Conservation (phyloP, 2,329 filamentous ascomycete species). For the Periglandula ipomoeae region DNA sequence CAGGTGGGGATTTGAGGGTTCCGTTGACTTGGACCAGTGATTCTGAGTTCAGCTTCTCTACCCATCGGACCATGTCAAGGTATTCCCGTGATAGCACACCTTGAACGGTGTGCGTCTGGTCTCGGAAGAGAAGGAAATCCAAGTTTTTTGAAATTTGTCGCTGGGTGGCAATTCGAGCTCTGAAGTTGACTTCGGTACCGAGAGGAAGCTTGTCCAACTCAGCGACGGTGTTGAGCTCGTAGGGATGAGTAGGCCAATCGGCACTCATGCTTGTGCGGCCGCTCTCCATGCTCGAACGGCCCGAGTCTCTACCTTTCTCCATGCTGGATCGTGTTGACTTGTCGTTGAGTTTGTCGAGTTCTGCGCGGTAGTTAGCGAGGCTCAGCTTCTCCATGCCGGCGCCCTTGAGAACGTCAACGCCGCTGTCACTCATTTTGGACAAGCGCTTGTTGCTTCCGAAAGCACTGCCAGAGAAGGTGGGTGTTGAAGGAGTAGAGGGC, state of each 20-base stretch:
- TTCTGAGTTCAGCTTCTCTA: conserved; percentile 71
- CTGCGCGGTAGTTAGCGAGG: conserved; percentile 13
- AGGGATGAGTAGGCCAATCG: conserved; percentile 30
- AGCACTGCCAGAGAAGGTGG: conserved; percentile 8
- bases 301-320: conserved; percentile 18
- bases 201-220: conserved; percentile 27
- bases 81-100: conserved; percentile 54
- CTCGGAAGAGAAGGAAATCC: conserved; percentile 78
- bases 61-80: conserved; percentile 77
- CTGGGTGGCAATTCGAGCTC: conserved; percentile 47
- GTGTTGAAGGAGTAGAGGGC: conserved; percentile 7
- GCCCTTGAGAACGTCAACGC: conserved; percentile 19
- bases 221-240: conserved; percentile 28
- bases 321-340: conserved; percentile 16
- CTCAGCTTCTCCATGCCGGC: conserved; percentile 18
- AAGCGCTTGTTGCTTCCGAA: conserved; percentile 13
- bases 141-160: conserved; percentile 74
- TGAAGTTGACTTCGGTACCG: conserved; percentile 31
- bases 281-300: conserved; percentile 21
- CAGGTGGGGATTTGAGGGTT: conserved; percentile 61
- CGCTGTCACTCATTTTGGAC: conserved; percentile 23
- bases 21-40: conserved; percentile 71
- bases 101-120: conserved; percentile 76
- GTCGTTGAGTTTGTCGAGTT: conserved; percentile 13
- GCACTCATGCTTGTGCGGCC: conserved; percentile 26